Percentiles rank a stretch among this genome's conserved stretches.
Evolutionary conservation across 2,329 filamentous ascomycete species (phyloP).

Genomic region (Exophiala phaeomuriformis): DNA sequence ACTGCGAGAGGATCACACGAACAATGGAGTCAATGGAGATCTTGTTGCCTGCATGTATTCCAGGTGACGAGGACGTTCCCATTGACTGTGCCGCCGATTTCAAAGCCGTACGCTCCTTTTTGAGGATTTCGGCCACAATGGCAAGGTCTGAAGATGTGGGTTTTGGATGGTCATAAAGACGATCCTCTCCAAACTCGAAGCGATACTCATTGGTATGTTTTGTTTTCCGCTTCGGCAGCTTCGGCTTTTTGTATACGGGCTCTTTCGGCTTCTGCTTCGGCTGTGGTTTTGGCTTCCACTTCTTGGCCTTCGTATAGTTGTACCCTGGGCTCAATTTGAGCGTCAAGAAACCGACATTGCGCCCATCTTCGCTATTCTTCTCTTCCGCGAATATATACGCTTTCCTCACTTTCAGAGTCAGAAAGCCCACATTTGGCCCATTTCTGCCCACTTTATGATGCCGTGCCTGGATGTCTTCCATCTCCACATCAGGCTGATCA

Average conservation of each 20-base stretch:
- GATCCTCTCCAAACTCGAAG: constrained; percentile 17
- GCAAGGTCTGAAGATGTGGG: constrained; percentile 1
- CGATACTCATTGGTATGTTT: constrained; percentile 7
- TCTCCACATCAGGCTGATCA: too few relatives aligned
- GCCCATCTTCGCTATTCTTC: neutral
- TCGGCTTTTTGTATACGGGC: neutral
- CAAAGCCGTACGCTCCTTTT: constrained; percentile 5
- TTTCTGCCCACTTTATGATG: too few relatives aligned
- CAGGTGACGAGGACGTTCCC: constrained; percentile 6
- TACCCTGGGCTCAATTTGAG: neutral
- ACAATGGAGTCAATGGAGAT: constrained; percentile 23
- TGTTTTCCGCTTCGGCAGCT: neutral
- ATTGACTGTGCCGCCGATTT: neutral
- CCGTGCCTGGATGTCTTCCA: too few relatives aligned
- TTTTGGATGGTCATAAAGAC: neutral
- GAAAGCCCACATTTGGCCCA: too few relatives aligned
- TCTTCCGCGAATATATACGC: too few relatives aligned
- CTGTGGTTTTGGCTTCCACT: neutral
- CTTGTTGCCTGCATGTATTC: constrained; percentile 17
- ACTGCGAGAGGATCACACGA: constrained; percentile 23
- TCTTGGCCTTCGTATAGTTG: neutral
- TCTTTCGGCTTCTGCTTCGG: neutral
- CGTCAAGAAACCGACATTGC: neutral
- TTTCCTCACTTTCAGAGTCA: too few relatives aligned
- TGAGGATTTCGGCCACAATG: constrained; percentile 9